Evolutionary conservation across 2,329 filamentous ascomycete species (phyloP).

Genomic region (Colletotrichum gigasporum): DNA sequence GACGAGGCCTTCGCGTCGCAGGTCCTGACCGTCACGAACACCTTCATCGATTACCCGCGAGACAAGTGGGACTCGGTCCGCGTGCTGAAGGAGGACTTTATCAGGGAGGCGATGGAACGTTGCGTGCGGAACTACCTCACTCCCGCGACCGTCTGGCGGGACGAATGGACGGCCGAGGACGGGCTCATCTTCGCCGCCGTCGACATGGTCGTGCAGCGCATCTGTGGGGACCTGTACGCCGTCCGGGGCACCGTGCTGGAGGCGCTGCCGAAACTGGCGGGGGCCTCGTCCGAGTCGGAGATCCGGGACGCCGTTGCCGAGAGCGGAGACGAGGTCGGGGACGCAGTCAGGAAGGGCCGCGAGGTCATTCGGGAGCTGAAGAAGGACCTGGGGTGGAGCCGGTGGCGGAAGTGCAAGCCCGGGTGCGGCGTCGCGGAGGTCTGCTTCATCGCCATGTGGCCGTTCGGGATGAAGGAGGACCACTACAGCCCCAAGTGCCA

Average conservation of each 20-base stretch:
- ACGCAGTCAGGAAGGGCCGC: conserved; percentile 14
- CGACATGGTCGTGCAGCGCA: conserved; percentile 44
- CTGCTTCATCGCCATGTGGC: conserved; percentile 73
- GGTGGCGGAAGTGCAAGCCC: conserved; percentile 63
- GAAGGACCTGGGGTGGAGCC: conserved; percentile 64
- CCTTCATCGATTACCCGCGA: conserved; percentile 53
- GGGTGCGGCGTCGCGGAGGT: conserved; percentile 63
- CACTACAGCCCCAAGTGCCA: conserved; percentile 46
- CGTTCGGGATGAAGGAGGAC: conserved; percentile 63
- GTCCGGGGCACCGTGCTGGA: background rate
- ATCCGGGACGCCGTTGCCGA: background rate
- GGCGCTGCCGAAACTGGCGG: conserved; percentile 6
- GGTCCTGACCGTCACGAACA: conserved; percentile 49
- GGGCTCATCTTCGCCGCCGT: conserved; percentile 55
- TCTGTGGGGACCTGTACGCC: conserved; percentile 44
- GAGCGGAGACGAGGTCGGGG: background rate
- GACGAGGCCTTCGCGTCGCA: conserved; percentile 44
- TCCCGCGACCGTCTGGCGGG: conserved; percentile 35
- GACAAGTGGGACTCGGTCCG: conserved; percentile 17
- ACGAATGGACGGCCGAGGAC: conserved; percentile 51
- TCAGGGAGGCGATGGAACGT: conserved; percentile 49
- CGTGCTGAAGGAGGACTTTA: conserved; percentile 38
- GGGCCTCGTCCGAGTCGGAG: background rate
- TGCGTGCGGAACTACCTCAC: conserved; percentile 59
- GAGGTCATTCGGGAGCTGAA: conserved; percentile 46